These are phyloP conservation scores for Wickerhamomyces rabaulensis DNA, from an alignment of 805 yeast genomes.

Conservation along the genomic window DNA sequence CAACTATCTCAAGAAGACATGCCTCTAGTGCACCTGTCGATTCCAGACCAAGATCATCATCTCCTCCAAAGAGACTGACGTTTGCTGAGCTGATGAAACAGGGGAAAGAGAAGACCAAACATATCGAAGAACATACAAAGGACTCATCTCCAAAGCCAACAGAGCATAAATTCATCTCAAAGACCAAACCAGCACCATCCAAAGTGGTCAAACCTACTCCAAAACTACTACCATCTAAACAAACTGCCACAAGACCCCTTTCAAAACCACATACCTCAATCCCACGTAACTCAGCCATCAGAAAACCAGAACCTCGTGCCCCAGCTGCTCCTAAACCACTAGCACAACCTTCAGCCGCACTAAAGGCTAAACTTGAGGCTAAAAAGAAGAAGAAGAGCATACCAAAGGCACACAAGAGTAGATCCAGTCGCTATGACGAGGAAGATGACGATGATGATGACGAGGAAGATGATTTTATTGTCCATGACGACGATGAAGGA, in stretches of 20 bases:
- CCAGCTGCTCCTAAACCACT: constrained; percentile 23
- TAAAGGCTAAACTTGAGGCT: constrained; percentile 41
- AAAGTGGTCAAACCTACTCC: background rate
- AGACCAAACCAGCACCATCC: constrained; percentile 6
- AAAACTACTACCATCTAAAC: background rate
- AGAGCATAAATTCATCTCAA: constrained; percentile 2
- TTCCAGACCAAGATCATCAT: constrained; percentile 1
- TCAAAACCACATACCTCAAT: background rate
- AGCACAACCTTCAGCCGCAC: constrained; percentile 53
- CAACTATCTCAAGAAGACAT: constrained; percentile 1
- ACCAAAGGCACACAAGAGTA: background rate
- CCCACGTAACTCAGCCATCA: background rate
- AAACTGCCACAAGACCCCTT: background rate
- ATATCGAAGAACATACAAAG: constrained; percentile 11
- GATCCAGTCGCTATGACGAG: constrained; percentile 7
- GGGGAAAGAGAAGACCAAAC: constrained; percentile 38
- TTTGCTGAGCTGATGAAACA: constrained; percentile 55
- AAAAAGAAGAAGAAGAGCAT: constrained; percentile 19
- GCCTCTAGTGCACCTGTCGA: background rate
- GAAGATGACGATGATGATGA: constrained; percentile 44
- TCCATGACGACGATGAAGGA: constrained; percentile 34
- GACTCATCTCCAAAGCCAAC: constrained; percentile 14
- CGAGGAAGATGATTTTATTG: constrained; percentile 50
- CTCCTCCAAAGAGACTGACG: constrained; percentile 39
- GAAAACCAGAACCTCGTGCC: background rate